These are phyloP conservation scores for Eimeria necatrix DNA, from an alignment of 169 alveolate genomes.

Conservation along the genomic window DNA sequence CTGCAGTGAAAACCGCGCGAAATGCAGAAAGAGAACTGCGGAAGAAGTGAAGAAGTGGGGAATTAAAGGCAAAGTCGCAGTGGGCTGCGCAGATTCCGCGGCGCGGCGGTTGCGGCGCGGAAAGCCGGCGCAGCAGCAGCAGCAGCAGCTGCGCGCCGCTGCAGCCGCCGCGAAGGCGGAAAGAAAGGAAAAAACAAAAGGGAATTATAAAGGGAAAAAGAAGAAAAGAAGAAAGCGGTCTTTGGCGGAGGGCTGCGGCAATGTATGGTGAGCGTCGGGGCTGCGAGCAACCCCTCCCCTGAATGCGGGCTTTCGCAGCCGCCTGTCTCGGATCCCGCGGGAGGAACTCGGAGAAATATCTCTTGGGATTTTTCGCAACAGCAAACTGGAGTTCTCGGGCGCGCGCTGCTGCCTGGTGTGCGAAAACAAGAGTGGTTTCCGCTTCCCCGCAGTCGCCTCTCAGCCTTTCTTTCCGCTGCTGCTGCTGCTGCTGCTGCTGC, in stretches of 20 bases:
- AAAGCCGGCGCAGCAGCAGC: neutral
- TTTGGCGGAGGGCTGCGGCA: neutral
- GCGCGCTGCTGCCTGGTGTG: slow-evolving; percentile 26
- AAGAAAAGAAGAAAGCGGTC: neutral
- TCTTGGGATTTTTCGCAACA: neutral
- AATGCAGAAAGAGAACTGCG: too few species aligned
- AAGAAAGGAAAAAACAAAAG: neutral
- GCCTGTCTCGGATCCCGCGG: slow-evolving; percentile 50
- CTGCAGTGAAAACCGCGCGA: too few species aligned
- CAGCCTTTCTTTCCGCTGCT: too few species aligned
- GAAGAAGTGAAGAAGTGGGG: too few species aligned
- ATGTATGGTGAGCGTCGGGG: slow-evolving; percentile 69
- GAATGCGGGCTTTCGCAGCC: slow-evolving; percentile 2
- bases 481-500: neutral
- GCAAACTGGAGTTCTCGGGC: neutral
- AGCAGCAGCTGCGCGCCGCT: neutral
- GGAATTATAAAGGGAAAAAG: neutral
- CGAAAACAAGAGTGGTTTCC: slow-evolving; percentile 43
- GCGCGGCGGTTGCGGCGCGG: neutral
- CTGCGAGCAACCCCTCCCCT: slow-evolving; percentile 79
- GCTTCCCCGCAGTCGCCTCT: slow-evolving; percentile 72
- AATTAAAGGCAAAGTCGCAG: neutral
- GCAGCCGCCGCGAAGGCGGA: neutral
- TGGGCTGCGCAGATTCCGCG: too few species aligned
- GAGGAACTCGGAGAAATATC: neutral